Base-by-base conservation (phyloP, 192 early-diverging fungal species). In the Haplosporangium gracile region DNA sequence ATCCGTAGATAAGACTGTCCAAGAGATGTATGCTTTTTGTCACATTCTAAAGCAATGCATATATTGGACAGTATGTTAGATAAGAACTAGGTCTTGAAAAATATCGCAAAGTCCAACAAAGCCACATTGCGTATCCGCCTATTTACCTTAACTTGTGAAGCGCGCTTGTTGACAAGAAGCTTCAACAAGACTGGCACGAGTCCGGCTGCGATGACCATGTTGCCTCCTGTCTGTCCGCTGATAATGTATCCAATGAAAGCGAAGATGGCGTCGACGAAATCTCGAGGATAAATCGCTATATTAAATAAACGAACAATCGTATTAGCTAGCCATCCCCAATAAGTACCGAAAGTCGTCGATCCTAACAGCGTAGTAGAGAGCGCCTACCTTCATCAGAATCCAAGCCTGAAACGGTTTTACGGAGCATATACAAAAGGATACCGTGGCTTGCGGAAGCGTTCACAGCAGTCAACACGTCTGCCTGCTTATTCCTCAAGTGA, bases 401-500 rank as follows among this genome's bases (percentile, higher is more conserved):
- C 39, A 93, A 51, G 45, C 89, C 82, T 2, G 90, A 75, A 38
- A 97, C 92, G 24, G 96, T 92, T 73, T 93, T 94, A 70, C 96
- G 92, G 32, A 99, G 82, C 26, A 95, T 90, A 74, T 93, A 95
- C 89, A 99, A 94, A 15, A 99, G 88, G 45, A 95, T 92, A 29
- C 98, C 98, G 78, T 99, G 97, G 82, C 97, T 98, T 4, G 97
- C 97, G 4, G 96, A 96, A 2, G 97, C 96, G 68, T 97, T 98
- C 68, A 98, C 85, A 4, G 97, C 96, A 5, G 95, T 93, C 57
- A 97, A 90, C 0, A 98, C 95, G 68, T 97, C 97, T 43, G 88
- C 89, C 6, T 97, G 88, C 79, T 95, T 94, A 43, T 82, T 88
- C 49, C 97, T 94, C 82, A 96, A 93, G 80, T 95, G 94, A 32